Base-by-base conservation (phyloP, 148 eudicot genomes). In the Fagopyrum tataricum region DNA sequence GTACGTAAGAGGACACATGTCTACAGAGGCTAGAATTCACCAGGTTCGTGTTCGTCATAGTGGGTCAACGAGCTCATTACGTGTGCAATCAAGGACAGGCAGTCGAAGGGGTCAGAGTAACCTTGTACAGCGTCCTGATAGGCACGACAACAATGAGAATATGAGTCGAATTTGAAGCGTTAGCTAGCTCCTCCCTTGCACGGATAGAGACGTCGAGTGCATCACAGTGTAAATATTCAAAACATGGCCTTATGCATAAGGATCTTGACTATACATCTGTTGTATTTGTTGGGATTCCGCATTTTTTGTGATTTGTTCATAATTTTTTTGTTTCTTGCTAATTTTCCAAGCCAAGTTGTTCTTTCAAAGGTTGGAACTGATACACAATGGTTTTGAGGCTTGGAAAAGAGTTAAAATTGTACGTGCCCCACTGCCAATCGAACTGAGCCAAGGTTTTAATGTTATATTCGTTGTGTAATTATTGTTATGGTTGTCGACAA, bases 1-100 rank as follows among this genome's bases (percentile, higher is more conserved):
- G 64, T 81, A 74, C 44, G 75, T 87, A 12, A 70, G 80, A 71
- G 87, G 90, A 56, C 84, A 75, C 73, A 70, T 78, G 72, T 85
- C 93, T 2, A 79, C 77, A 41, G 91, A 83, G 72, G 79, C 80
- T 14, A 84, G 71, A 70, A 82, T 68, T 23, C 90, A 89, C 46
- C 78, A 70, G 53, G 73, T 91, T 51, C 78, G 66, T 49, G 89
- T 94, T 43, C 85, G 88, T 2, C 90, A 91, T 61, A 75, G 84
- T 75, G 90, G 79, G 79, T 87, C 97, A 15, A 70, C 89, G 56
- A 85, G 75, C 72, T 24, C 88, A 24, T 31, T 85, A 7, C 86
- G 78, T 5, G 21, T 75, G 2, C 92, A 89, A 3, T 78, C 91
- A 1, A 86, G 82, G 79, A 71, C 79, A 67, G 79, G 62, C 75